A percentile compares a stretch with the other conserved stretches of the same genome.
These are phyloP conservation scores for Claviceps cyperi DNA, from an alignment of 2,329 filamentous ascomycete species.

Conservation along the genomic window DNA sequence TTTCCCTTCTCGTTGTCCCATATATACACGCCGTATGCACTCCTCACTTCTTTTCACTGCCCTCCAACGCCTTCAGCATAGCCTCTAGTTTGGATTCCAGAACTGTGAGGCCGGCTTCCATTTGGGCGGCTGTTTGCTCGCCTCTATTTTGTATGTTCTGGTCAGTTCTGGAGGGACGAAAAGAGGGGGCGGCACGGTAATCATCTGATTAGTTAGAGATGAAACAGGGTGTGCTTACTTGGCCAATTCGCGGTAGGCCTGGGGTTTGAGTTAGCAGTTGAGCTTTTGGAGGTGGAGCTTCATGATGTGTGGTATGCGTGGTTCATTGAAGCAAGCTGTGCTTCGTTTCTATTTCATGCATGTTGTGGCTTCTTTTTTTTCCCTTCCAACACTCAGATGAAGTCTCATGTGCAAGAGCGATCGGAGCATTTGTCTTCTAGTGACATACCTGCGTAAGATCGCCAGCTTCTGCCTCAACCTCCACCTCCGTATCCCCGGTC, in stretches of 20 bases:
- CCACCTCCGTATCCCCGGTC: too few relatives aligned
- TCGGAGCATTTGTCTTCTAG: too few relatives aligned
- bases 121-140: constrained; percentile 36
- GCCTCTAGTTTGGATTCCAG: constrained; percentile 42
- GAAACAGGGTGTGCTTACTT: constrained; percentile 6
- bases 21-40: too few relatives aligned
- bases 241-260: constrained; percentile 10
- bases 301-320: background rate
- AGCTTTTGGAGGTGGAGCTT: background rate
- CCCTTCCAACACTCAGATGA: too few relatives aligned
- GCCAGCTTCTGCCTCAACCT: too few relatives aligned
- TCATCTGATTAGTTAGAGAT: background rate
- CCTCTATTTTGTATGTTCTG: constrained; percentile 19
- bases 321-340: background rate
- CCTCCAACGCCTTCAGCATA: constrained; percentile 35
- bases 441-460: too few relatives aligned
- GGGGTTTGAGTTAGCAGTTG: background rate
- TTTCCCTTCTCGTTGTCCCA: background rate
- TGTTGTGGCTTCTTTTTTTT: too few relatives aligned
- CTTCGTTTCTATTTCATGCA: too few relatives aligned
- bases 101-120: constrained; percentile 36
- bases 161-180: background rate
- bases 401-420: too few relatives aligned
- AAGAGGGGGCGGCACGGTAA: background rate
- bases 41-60: background rate